Evolutionary conservation across 2,329 filamentous ascomycete genomes (phyloP).

Genomic region (Aspergillus clavatus): DNA sequence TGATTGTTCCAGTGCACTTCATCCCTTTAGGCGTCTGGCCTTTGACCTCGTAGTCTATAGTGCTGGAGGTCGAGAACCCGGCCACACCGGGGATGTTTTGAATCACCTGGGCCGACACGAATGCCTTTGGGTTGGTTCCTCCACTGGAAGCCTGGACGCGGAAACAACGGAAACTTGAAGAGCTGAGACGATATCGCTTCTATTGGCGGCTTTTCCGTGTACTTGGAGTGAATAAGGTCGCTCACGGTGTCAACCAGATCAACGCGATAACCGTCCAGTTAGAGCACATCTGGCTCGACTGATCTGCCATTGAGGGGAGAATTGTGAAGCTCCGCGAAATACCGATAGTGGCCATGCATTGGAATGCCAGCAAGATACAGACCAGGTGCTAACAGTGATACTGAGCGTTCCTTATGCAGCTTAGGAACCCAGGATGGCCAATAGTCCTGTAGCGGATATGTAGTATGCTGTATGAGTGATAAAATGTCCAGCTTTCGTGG

Average conservation of each 20-base stretch:
- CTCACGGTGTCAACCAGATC: neutral
- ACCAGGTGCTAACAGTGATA: neutral
- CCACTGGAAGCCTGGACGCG: conserved; percentile 47
- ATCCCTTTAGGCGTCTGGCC: conserved; percentile 64
- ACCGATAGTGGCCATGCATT: neutral
- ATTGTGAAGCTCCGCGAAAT: neutral
- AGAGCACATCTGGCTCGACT: neutral
- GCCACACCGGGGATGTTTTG: conserved; percentile 59
- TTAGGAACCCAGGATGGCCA: neutral
- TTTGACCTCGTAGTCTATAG: conserved; percentile 60
- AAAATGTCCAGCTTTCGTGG: neutral
- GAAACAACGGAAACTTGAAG: neutral
- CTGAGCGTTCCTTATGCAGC: neutral
- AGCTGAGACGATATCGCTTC: neutral
- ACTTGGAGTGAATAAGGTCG: neutral
- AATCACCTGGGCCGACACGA: conserved; percentile 55
- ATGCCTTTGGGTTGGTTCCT: conserved; percentile 56
- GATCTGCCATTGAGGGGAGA: neutral
- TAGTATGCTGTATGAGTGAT: neutral
- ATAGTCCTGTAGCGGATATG: neutral
- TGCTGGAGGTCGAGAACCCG: conserved; percentile 56
- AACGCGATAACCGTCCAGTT: neutral
- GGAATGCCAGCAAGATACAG: neutral
- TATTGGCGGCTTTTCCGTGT: neutral
- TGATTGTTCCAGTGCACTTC: conserved; percentile 59